Conservation (phyloP, 1,284 basidiomycete genomes). For the Hymenochaete sp. region DNA sequence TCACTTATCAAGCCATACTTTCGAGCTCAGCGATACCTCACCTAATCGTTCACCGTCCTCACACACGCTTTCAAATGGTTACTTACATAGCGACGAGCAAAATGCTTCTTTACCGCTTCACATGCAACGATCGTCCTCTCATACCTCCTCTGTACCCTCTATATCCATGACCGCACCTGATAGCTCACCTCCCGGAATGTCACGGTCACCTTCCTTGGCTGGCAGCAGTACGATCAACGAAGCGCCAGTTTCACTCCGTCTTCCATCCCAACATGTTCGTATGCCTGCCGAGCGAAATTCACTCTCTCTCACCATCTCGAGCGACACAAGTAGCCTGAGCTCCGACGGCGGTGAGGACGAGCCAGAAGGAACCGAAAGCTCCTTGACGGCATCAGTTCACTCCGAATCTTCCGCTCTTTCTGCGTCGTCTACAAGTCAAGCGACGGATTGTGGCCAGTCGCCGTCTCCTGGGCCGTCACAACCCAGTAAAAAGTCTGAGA, state of each 20-base stretch:
- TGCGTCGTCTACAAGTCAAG: slow-evolving; percentile 21
- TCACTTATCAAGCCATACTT: neutral
- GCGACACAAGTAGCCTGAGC: slow-evolving; percentile 15
- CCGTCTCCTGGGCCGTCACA: slow-evolving; percentile 15
- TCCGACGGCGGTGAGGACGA: slow-evolving; percentile 17
- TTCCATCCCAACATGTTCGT: slow-evolving; percentile 26
- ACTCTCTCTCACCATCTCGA: neutral
- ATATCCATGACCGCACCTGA: slow-evolving; percentile 16
- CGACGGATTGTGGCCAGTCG: slow-evolving; percentile 16
- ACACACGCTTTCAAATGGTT: neutral
- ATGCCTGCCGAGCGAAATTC: slow-evolving; percentile 9
- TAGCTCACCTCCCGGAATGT: neutral
- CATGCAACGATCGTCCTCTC: neutral
- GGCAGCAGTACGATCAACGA: neutral
- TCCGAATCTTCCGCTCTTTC: slow-evolving; percentile 37
- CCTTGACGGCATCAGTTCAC: slow-evolving; percentile 23
- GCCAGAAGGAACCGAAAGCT: slow-evolving; percentile 10
- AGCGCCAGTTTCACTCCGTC: slow-evolving; percentile 25
- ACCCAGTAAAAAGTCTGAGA: neutral
- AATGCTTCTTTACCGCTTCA: neutral
- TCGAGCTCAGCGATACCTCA: slow-evolving; percentile 10
- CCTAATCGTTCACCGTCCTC: neutral
- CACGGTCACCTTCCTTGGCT: neutral
- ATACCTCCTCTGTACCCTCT: slow-evolving; percentile 6
- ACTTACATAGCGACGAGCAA: neutral